phyloP scores from a whole-genome alignment of 495 filamentous ascomycete species.

The Rhizodiscina lignyota region DNA sequence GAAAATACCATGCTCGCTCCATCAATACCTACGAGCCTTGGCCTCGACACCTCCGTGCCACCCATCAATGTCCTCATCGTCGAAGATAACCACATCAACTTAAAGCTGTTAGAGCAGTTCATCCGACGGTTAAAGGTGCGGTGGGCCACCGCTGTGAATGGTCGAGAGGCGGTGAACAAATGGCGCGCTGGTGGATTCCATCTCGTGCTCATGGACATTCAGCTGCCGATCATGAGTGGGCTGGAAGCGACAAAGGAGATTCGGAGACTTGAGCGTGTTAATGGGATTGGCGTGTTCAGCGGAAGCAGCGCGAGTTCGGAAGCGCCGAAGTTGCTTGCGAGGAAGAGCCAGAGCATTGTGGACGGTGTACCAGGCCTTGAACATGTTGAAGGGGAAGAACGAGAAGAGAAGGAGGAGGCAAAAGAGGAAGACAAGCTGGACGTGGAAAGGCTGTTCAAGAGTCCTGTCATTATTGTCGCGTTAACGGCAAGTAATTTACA shows the following conservation, averaged over 20 bases:
- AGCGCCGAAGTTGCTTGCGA: neutral
- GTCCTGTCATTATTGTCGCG: slow-evolving; percentile 93
- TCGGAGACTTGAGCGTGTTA: slow-evolving; percentile 69
- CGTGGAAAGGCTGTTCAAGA: slow-evolving; percentile 66
- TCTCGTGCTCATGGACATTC: slow-evolving; percentile 96
- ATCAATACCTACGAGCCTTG: slow-evolving; percentile 37
- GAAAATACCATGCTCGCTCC: slow-evolving; percentile 25
- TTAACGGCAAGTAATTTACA: slow-evolving; percentile 86
- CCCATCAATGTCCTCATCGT: slow-evolving; percentile 97
- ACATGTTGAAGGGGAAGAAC: slow-evolving; percentile 7
- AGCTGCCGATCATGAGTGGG: slow-evolving; percentile 92
- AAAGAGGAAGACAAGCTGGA: slow-evolving; percentile 50
- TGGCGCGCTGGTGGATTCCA: slow-evolving; percentile 94
- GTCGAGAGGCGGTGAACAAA: slow-evolving; percentile 78
- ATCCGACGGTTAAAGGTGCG: slow-evolving; percentile 93
- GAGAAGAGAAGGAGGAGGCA: slow-evolving; percentile 28
- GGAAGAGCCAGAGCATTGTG: neutral
- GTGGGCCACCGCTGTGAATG: slow-evolving; percentile 95
- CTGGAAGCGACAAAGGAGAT: slow-evolving; percentile 97
- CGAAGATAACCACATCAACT: slow-evolving; percentile 96
- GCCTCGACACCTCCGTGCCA: slow-evolving; percentile 72
- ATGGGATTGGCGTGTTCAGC: slow-evolving; percentile 71
- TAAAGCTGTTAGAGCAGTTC: slow-evolving; percentile 82
- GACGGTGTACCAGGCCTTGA: slow-evolving; percentile 7
- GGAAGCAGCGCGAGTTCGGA: slow-evolving; percentile 13